Evolutionary conservation across 1,284 basidiomycete genomes (phyloP).

Genomic region (Fomes fomentarius): DNA sequence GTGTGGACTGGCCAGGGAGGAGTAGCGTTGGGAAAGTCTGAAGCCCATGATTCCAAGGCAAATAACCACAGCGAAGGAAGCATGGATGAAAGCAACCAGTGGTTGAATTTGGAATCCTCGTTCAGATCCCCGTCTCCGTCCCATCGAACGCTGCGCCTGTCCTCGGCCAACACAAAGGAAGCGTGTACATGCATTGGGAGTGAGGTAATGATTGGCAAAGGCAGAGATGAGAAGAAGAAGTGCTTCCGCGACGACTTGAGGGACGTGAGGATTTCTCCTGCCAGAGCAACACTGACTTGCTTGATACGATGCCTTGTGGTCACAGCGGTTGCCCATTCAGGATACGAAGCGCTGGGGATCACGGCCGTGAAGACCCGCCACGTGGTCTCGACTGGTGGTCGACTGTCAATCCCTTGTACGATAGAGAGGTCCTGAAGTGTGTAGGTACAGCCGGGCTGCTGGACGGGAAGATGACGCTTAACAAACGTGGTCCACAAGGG

Average conservation of each 20-base stretch:
- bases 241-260: background rate
- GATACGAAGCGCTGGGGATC: background rate
- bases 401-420: background rate
- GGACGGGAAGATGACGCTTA: background rate
- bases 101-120: slow-evolving; percentile 43
- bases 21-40: background rate
- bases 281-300: slow-evolving; percentile 17
- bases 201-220: slow-evolving; percentile 32
- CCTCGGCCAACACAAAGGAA: slow-evolving; percentile 36
- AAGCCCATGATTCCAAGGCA: slow-evolving; percentile 37
- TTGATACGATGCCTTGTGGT: background rate
- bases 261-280: slow-evolving; percentile 1
- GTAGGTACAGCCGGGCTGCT: background rate
- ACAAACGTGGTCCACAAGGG: slow-evolving; percentile 2
- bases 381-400: background rate
- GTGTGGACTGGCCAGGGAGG: slow-evolving; percentile 20
- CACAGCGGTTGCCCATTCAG: background rate
- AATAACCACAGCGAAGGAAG: slow-evolving; percentile 41
- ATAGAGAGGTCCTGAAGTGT: background rate
- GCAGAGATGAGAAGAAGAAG: slow-evolving; percentile 33
- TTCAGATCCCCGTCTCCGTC: slow-evolving; percentile 26
- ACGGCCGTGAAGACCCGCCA: background rate
- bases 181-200: slow-evolving; percentile 37
- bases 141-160: slow-evolving; percentile 40
- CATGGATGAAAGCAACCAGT: slow-evolving; percentile 41